phyloP scores from a whole-genome alignment of 768 basidiomycete species.

The Amanita exitialis region DNA sequence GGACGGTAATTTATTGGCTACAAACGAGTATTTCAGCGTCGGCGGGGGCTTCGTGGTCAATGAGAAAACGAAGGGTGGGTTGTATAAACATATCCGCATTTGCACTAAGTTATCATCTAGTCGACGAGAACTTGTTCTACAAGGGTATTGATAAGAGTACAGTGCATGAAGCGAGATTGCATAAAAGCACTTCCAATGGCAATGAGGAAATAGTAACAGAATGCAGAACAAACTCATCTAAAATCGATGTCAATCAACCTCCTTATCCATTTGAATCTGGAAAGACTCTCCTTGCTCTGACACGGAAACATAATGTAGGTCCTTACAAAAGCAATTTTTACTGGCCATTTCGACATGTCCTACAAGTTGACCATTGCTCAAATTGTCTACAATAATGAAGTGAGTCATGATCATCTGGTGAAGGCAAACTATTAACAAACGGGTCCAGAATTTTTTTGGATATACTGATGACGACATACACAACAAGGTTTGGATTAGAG shows the following conservation, averaged over 20 bases:
- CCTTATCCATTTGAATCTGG: constrained; percentile 81
- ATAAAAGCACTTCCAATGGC: constrained; percentile 42
- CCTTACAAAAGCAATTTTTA: too few species aligned
- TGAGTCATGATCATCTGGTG: constrained; percentile 10
- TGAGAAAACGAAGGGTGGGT: constrained; percentile 77
- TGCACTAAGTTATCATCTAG: constrained; percentile 22
- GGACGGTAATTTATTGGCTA: constrained; percentile 81
- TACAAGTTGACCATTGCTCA: constrained; percentile 85
- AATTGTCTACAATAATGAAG: constrained; percentile 89
- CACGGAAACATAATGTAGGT: constrained; percentile 66
- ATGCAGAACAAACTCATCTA: neutral
- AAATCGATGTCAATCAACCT: constrained; percentile 38
- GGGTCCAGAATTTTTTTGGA: constrained; percentile 48
- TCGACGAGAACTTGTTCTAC: constrained; percentile 92
- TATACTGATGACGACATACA: constrained; percentile 68
- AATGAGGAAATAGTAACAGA: neutral
- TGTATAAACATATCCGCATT: neutral
- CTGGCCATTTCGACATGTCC: neutral
- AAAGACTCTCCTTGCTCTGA: constrained; percentile 62
- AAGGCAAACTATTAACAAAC: neutral
- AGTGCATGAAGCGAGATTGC: constrained; percentile 73
- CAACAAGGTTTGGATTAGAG: constrained; percentile 39
- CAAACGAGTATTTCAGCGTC: constrained; percentile 93
- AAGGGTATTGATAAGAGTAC: constrained; percentile 77
- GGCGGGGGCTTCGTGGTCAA: constrained; percentile 95